Evolutionary conservation across 441 rosid species (phyloP), one percentile per base, ranked within the genome.

Genomic region (Adansonia gregorii): DNA sequence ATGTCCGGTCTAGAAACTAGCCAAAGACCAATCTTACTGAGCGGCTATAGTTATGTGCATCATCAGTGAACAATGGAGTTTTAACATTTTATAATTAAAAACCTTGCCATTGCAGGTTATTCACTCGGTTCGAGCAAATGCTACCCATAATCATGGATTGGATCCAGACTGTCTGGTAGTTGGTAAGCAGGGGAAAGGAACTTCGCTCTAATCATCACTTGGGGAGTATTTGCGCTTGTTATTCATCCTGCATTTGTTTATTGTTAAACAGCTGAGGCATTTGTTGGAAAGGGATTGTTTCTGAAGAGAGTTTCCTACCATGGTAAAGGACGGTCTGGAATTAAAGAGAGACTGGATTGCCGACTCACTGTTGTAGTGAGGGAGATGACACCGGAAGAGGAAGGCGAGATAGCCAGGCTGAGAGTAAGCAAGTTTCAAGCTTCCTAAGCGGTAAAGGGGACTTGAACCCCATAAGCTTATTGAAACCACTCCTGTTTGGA

Each of bases 81-180:
- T 46, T 20, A 67, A 60, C 14, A 27, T 31, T 6, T n/a, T 46
- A 35, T 52, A 60, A 68, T 43, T 31, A 39, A 19, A 58, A 72
- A 64, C 67, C 58, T 81, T 70, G 2, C 12, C 48, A 22, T 19
- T 78, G 74, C 77, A 93, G 97, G 97, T 95, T 82, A 88, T 95
- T 76, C 99, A 91, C 85, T 93, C 97, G 14, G 97, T 97, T 39
- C 85, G 91, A 79, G 98, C 95, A 70, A 92, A 95, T 82, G 99
- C 99, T 64, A 76, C 89, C 41, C 98, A 95, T 78, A 95, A 95
- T 82, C 97, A 95, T 82, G 97, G 95, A 60, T 78, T 95, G 78
- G 92, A 95, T 84, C 86, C 93, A 2, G 94, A 91, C 17, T 88
- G 91, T 78, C 97, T 94, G 65, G 90, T 94, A 61, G 89, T 95